phyloP scores from a whole-genome alignment of 768 basidiomycete species.

The Podaxis sp. region DNA sequence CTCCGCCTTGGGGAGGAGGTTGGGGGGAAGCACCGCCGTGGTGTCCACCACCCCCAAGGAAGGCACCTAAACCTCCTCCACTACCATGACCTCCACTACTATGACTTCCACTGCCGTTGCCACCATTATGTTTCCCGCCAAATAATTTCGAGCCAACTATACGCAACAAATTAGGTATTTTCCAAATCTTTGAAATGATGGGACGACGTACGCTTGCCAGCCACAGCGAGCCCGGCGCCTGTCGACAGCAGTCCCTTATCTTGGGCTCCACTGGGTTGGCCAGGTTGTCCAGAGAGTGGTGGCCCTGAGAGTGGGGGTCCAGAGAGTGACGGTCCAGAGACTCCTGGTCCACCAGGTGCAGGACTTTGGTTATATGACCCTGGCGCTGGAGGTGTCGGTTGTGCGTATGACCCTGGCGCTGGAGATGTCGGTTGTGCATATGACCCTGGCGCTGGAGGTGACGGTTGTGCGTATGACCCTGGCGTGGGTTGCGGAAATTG shows the following conservation, averaged over 20 bases:
- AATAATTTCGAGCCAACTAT: conserved; percentile 12
- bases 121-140: conserved; percentile 20
- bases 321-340: neutral
- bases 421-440: no score
- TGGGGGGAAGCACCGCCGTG: neutral
- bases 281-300: neutral
- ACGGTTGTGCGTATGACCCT: no score
- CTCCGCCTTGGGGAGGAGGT: neutral
- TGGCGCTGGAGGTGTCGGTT: conserved; percentile 23
- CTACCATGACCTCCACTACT: conserved; percentile 1
- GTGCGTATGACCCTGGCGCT: conserved; percentile 12
- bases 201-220: conserved; percentile 9
- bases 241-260: conserved; percentile 18
- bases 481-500: neutral
- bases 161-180: neutral
- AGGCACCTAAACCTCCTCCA: conserved; percentile 16
- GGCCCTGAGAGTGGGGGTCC: no score
- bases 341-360: neutral
- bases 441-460: no score
- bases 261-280: neutral
- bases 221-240: conserved; percentile 1
- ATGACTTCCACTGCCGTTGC: conserved; percentile 14
- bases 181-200: neutral
- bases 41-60: neutral
- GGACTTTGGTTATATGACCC: conserved; percentile 13